phyloP scores from a whole-genome alignment of 192 early-diverging fungal genomes.

The Entomortierella beljakovae region DNA sequence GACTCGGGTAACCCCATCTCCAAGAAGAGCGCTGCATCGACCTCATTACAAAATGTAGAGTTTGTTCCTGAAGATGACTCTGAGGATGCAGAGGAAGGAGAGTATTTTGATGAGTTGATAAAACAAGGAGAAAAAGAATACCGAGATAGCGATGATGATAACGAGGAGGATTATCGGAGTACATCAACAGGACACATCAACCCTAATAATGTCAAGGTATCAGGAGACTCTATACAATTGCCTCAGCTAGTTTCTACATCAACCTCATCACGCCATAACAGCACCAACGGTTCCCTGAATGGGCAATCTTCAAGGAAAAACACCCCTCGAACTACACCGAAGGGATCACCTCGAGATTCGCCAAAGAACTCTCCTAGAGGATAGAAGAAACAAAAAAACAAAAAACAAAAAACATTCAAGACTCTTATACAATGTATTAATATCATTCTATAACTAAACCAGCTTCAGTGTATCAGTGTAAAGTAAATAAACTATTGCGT shows the following conservation, averaged over 20 bases:
- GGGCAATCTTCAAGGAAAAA: background rate
- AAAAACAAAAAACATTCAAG: too few species aligned
- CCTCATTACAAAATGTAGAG: background rate
- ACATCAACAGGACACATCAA: background rate
- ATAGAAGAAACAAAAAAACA: too few species aligned
- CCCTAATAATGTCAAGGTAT: background rate
- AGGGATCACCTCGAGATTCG: too few species aligned
- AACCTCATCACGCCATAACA: background rate
- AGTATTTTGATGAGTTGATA: background rate
- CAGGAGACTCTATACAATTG: slow-evolving; percentile 1
- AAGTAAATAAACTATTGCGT: too few species aligned
- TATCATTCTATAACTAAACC: too few species aligned
- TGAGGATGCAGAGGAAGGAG: background rate
- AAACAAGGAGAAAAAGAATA: background rate
- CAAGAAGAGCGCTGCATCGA: background rate
- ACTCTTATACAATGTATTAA: too few species aligned
- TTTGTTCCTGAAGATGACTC: background rate
- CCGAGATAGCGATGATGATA: background rate
- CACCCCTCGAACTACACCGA: too few species aligned
- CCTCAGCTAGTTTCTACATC: background rate
- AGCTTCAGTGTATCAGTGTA: too few species aligned
- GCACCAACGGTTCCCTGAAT: background rate
- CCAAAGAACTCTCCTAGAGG: too few species aligned
- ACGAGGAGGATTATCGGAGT: background rate
- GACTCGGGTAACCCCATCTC: too few species aligned